Evolutionary conservation across 306 rosid species (phyloP), one percentile per base, ranked within the genome.

Genomic region (Argentina anserina): DNA sequence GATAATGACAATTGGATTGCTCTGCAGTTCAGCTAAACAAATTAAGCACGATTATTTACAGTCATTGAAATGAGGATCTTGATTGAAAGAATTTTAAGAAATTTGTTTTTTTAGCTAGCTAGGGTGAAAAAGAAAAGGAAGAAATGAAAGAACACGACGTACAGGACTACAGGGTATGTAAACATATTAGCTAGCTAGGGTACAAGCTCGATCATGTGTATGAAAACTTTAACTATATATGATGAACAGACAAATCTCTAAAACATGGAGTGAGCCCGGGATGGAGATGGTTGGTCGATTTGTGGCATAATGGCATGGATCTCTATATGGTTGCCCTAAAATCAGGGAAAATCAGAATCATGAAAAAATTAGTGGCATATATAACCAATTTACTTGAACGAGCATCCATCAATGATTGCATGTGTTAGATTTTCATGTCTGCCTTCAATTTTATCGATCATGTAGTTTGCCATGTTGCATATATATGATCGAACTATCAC

Each of bases 351-450:
- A 29, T 0, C 11, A 59, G 3, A 59, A 31, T 59, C 34, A 59
- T 59, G 15, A 56, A 56, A 56, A 2, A 33, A 2, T 13, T 58
- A 13, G 36, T 58, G 13, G 31, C 60, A 11, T 23, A 53, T 10
- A 52, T 8, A 21, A 56, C 29, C 14, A 29, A 29, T 60, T 60
- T n/a, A 28, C 17, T 52, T 28, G 63, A 56, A 26, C 20, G 13
- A 56, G n/a, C 37, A 58, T 26, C 64, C 37, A 11, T 58, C 36
- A 36, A 58, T 31, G 41, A 60, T 58, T 60, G 65, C 65, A 60
- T 60, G 65, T 60, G 65, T 29, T 31, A 15, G 21, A 41, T 60
- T 29, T 10, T 37, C 65, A 60, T 60, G 66, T 60, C 66, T 60
- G 23, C 66, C 6, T 60, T 60, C 41, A 60, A 7, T 6, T 7